Evolutionary conservation across 2,329 filamentous ascomycete species (phyloP), one percentile per base, ranked within the genome.

Genomic region (Mollisia scopiformis): DNA sequence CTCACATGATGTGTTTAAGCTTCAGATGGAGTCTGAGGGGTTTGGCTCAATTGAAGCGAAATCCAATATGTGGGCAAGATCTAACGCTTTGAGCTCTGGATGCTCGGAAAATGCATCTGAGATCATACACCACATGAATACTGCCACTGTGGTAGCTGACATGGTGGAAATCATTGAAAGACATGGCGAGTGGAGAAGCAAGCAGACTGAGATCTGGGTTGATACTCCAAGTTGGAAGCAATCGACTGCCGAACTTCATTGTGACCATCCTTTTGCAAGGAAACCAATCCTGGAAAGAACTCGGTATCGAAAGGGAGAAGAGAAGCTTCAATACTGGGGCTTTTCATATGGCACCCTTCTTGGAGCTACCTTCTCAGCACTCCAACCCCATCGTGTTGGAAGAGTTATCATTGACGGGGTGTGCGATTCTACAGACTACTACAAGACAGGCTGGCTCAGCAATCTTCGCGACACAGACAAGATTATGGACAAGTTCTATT

Each of bases 311-410:
- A 71, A 56, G 61, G 66, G 55, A 62, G 61, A 59, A 60, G 68
- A 66, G 57, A 71, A 70, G 62, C 65, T 83, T 25, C 76, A 78
- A 63, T 83, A 81, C 65, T 77, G 79, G 72, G 80, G 81, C 0
- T 76, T 82, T 41, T 81, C 78, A 2, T 84, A 84, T 61, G 78
- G 77, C 5, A 78, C 75, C 1, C 64, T 76, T 7, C 68, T 79
- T 6, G 77, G 77, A 1, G 75, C 75, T 35, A 77, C 74, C 1
- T 79, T 80, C 56, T 76, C 77, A 19, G 75, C 75, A 2, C 74
- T 78, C 73, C 77, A 75, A 58, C 78, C 78, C 1, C 71, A 70
- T 5, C 68, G 72, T 21, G 69, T 81, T 7, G 76, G 74, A 0
- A 74, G 79, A 13, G 62, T 81, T 28, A 68, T 80, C 3, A 28